Conservation (phyloP, 2,329 filamentous ascomycete genomes). For the Colletotrichum brevisporum region DNA sequence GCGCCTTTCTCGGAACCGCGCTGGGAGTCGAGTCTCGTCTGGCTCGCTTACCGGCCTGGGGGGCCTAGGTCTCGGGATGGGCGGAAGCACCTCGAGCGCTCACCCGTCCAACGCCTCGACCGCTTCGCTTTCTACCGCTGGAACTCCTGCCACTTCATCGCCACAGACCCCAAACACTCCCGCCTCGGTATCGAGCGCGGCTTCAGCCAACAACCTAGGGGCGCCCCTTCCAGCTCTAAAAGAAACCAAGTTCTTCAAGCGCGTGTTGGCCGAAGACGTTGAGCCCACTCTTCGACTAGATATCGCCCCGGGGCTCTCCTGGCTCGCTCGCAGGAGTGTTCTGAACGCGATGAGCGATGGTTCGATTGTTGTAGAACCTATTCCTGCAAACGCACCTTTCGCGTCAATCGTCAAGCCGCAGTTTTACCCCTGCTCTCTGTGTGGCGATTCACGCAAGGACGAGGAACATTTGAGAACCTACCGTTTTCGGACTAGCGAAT, state of each 20-base stretch:
- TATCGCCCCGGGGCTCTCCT: conserved; percentile 89
- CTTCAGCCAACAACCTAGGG: conserved; percentile 53
- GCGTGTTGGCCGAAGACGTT: conserved; percentile 88
- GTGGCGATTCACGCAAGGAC: conserved; percentile 84
- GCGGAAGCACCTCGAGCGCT: conserved; percentile 61
- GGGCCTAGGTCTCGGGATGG: conserved; percentile 60
- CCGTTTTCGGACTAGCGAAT: conserved; percentile 90
- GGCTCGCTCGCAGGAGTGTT: conserved; percentile 90
- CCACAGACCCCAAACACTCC: conserved; percentile 72
- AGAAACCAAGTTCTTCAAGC: conserved; percentile 95
- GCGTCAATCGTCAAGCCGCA: conserved; percentile 66
- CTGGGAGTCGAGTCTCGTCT: conserved; percentile 77
- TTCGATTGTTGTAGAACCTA: conserved; percentile 89
- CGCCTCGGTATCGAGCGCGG: conserved; percentile 64
- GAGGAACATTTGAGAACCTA: conserved; percentile 82
- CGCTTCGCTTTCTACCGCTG: conserved; percentile 67
- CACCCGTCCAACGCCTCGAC: conserved; percentile 72
- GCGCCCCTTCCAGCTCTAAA: conserved; percentile 75
- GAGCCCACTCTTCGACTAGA: conserved; percentile 94
- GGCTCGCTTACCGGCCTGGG: conserved; percentile 70
- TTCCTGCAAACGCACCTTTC: conserved; percentile 72
- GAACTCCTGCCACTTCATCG: conserved; percentile 64
- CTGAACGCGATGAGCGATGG: conserved; percentile 87
- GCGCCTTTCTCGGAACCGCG: conserved; percentile 73
- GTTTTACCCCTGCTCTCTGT: conserved; percentile 83